Conservation (phyloP, 805 yeast genomes). For the Yarrowia sp. region DNA sequence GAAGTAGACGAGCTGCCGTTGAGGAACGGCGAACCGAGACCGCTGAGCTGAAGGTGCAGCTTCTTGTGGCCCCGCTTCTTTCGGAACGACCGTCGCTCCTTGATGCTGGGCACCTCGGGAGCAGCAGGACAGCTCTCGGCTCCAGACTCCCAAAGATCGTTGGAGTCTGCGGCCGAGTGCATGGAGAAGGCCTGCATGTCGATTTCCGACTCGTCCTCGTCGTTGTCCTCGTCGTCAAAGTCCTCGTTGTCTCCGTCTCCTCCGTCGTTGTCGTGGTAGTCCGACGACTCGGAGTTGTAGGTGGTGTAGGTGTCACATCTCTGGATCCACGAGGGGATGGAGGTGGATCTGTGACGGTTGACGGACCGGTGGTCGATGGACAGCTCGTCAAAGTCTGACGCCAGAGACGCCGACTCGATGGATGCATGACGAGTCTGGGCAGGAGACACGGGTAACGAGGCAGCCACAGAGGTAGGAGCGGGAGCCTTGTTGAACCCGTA, state of each 20-base stretch:
- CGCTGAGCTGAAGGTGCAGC: constrained; percentile 31
- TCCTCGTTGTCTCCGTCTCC: constrained; percentile 17
- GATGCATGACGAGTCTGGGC: constrained; percentile 26
- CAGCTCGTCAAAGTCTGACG: constrained; percentile 33
- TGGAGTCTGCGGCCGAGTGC: constrained; percentile 18
- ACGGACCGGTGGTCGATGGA: neutral
- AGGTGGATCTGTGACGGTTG: constrained; percentile 8
- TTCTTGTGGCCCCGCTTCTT: constrained; percentile 24
- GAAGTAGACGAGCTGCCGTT: constrained; percentile 13
- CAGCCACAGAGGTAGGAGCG: neutral
- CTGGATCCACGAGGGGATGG: constrained; percentile 36
- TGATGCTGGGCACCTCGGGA: constrained; percentile 28
- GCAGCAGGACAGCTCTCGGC: constrained; percentile 31
- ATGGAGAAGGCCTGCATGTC: constrained; percentile 34
- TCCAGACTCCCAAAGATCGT: constrained; percentile 38
- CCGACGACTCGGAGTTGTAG: constrained; percentile 27
- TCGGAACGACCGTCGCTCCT: constrained; percentile 33
- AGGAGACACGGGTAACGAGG: constrained; percentile 28
- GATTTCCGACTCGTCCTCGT: constrained; percentile 33
- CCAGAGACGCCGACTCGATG: constrained; percentile 29
- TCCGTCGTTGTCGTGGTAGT: constrained; percentile 25
- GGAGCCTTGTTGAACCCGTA: constrained; percentile 15
- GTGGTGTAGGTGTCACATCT: constrained; percentile 30
- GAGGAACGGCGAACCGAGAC: constrained; percentile 15
- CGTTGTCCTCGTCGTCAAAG: constrained; percentile 24